Evolutionary conservation across 768 basidiomycete genomes (phyloP), one percentile per base, ranked within the genome.

Genomic region (Pleurotus citrinopileatus): DNA sequence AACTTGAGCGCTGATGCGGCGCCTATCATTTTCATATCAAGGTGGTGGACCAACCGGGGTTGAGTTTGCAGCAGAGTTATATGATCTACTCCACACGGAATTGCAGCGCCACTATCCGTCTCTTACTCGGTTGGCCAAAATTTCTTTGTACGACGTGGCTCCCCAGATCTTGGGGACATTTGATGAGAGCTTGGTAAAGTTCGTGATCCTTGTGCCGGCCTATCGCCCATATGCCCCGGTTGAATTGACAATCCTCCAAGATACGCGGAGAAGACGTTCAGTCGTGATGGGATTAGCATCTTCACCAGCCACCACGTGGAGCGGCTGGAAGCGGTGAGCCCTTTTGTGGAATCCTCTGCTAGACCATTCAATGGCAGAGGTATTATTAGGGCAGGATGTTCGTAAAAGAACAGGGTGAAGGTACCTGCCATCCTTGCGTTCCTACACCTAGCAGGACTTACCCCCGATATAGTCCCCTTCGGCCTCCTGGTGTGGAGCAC

Each of bases 401-500:
- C 56, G 82, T 89, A 42, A 84, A 80, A 64, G 87, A 89, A 61
- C 77, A 80, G 46, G 88, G 86, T 55, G 83, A 87, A 80, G 83
- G 87, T 85, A 29, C 28, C 17, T 23, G 17, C 56, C 36, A 57
- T 52, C 58, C 32, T 38, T 26, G 23, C 47, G 42, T 37, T 59
- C 40, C 10, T 45, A 20, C 48, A 44, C 17, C 13, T 17, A 34
- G 34, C 42, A 6, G 58, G 55, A 42, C 10, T 45, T 12, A 25
- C 26, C 27, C 34, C 56, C 10, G 20, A 23, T 22, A 22, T 55
- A 91, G 91, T 91, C 32, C 84, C 82, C 4, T 90, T 87, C 65
- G 91, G 93, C 22, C 72, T 94, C 19, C 78, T 91, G 9, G 90
- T 94, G 13, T 94, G 92, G 92, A 87, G 85, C 56, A 94, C 93